Conservation (phyloP, 208 protist genomes). For the Acanthamoeba healyi region DNA sequence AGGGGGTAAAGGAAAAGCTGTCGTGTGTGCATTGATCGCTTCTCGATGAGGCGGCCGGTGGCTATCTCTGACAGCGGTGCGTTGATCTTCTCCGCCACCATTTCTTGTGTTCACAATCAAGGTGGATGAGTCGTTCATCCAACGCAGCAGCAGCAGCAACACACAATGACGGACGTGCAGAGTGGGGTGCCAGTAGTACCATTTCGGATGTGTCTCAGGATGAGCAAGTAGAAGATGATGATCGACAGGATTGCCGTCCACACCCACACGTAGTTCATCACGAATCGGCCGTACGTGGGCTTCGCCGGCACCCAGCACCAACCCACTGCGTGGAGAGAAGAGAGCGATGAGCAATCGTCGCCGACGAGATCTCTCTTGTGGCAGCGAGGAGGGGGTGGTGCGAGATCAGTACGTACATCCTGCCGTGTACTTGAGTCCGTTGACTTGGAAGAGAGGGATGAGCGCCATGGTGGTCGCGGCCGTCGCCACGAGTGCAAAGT, state of each 20-base stretch:
- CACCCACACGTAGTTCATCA: conserved; percentile 40
- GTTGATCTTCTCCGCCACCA: conserved; percentile 28
- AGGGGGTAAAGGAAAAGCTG: conserved; percentile 39
- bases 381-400: neutral
- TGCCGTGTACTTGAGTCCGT: neutral
- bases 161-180: too few relatives aligned
- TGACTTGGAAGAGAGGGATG: conserved; percentile 11
- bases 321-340: neutral
- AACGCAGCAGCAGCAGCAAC: too few relatives aligned
- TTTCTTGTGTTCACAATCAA: neutral
- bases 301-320: conserved; percentile 21
- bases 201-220: neutral
- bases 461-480: neutral
- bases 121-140: neutral
- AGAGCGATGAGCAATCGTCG: neutral
- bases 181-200: too few relatives aligned
- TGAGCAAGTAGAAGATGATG: neutral
- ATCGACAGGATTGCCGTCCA: conserved; percentile 25
- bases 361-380: neutral
- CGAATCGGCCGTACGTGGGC: conserved; percentile 2
- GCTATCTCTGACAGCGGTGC: conserved; percentile 8
- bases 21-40: neutral
- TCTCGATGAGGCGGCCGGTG: neutral
- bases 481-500: neutral
- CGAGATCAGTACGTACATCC: neutral